Evolutionary conservation across 108 stramenopile species (phyloP), one percentile per base, ranked within the genome.

Genomic region (Cyclotella sp.): DNA sequence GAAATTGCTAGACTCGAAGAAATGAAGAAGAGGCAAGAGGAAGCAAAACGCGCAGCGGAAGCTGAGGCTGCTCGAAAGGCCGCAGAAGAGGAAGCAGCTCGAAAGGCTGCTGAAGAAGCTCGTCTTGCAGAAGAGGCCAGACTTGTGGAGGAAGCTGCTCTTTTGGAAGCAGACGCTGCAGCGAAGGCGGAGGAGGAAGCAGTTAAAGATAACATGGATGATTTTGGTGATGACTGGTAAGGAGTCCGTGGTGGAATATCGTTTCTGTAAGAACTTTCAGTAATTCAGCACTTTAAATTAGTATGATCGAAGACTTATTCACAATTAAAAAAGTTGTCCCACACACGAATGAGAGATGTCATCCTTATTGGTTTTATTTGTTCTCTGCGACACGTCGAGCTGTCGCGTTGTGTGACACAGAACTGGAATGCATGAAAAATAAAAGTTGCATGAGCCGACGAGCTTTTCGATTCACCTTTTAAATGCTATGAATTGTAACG

Each of bases 171-270:
- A 19, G 61, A 63, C 6, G 61, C 61, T 41, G 81, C 80, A n/a
- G 82, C 82, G 14, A 58, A 51, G 43, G 75, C 77, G 12, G 78
- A 66, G 18, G 70, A 64, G 30, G 65, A 72, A 67, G 78, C 16
- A 29, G 75, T 66, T 9, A 77, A 74, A 44, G 86, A 84, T 43
- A 42, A 42, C 41, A 66, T 55, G 60, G 85, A 89, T 68, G 92
- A 93, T 66, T 93, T 93, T 75, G 92, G 85, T 26, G 90, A 93
- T 73, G 93, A 91, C 66, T 93, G 93, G 93, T 91, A 79, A 77
- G 34, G 53, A 30, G 40, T 19, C 16, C 3, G 49, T 7, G n/a
- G 49, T 51, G 49, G 49, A 8, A 19, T 3, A 51, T 7, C n/a
- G 1, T 51, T 51, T 16, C 19, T 51, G 49, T 16, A 51, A 3